Evolutionary conservation across 2,329 filamentous ascomycete species (phyloP).

Genomic region (Biscogniauxia marginata): DNA sequence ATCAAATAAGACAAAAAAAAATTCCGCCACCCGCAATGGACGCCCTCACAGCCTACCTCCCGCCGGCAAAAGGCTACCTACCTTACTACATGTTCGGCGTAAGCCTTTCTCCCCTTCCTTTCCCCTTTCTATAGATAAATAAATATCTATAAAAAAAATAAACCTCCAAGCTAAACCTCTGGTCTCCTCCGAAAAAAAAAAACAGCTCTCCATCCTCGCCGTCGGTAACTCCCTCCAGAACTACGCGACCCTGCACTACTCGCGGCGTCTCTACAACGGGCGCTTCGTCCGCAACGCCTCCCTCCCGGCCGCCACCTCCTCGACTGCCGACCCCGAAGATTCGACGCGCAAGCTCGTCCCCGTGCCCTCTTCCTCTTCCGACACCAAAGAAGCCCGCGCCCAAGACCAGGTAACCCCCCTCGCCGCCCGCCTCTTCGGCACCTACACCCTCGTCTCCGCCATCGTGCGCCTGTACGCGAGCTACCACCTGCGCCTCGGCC

Average conservation of each 20-base stretch:
- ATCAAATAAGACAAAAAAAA: too few species aligned
- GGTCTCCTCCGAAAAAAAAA: too few species aligned
- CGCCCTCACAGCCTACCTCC: conserved; percentile 41
- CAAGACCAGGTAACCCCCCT: conserved; percentile 69
- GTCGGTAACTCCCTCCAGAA: conserved; percentile 83
- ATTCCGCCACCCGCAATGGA: conserved; percentile 51
- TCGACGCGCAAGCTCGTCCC: conserved; percentile 51
- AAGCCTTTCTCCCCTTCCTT: conserved; percentile 27
- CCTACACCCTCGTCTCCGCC: conserved; percentile 79
- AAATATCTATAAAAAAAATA: too few species aligned
- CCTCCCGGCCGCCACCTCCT: conserved; percentile 42
- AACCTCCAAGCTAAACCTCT: too few species aligned
- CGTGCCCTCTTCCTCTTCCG: conserved; percentile 41
- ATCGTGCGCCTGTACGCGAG: conserved; percentile 80
- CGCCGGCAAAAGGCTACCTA: conserved; percentile 51
- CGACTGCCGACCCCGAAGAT: conserved; percentile 50
- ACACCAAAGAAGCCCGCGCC: conserved; percentile 43
- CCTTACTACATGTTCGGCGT: conserved; percentile 61
- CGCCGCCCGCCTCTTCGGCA: conserved; percentile 77
- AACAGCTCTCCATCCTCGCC: conserved; percentile 81
- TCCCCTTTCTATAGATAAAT: too few species aligned
- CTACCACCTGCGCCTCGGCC: conserved; percentile 72
- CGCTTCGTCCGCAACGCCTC: conserved; percentile 52
- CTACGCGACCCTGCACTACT: conserved; percentile 77
- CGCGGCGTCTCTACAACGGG: conserved; percentile 81